These are phyloP conservation scores for Excoecaria cochinchinensis DNA, from an alignment of 345 rosid genomes.

Conservation along the genomic window DNA sequence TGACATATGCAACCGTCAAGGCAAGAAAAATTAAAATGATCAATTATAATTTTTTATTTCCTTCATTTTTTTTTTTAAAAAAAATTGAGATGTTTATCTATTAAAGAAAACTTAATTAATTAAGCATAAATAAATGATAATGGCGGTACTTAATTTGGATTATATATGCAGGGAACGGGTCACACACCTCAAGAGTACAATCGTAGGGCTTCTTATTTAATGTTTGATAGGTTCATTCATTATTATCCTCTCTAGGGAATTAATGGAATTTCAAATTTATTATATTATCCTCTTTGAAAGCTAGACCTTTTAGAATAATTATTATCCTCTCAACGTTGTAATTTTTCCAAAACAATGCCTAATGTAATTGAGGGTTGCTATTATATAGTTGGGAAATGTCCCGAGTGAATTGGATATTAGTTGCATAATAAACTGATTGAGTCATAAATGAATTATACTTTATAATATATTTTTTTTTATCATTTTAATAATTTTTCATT, in stretches of 20 bases:
- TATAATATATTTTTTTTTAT: no score
- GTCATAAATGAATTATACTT: no score
- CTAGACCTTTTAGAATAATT: neutral
- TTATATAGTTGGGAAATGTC: no score
- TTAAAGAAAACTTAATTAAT: neutral
- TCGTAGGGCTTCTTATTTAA: conserved; percentile 26
- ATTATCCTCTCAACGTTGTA: neutral
- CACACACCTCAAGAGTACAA: conserved; percentile 36
- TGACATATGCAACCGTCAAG: conserved; percentile 33
- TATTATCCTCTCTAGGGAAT: conserved; percentile 2
- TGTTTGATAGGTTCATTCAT: conserved; percentile 29
- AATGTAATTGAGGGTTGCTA: no score
- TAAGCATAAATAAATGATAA: neutral
- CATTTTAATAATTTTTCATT: no score
- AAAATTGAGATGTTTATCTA: no score
- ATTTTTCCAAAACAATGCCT: no score
- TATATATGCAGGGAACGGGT: conserved; percentile 28
- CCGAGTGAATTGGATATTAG: no score
- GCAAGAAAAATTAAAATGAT: conserved; percentile 15
- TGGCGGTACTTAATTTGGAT: no score
- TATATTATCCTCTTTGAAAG: neutral
- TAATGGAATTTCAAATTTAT: neutral
- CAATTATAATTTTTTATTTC: no score
- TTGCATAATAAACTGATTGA: no score
- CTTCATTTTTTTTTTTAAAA: no score